phyloP scores from a whole-genome alignment of 768 basidiomycete genomes.

The Podaxis mareebaensis region DNA sequence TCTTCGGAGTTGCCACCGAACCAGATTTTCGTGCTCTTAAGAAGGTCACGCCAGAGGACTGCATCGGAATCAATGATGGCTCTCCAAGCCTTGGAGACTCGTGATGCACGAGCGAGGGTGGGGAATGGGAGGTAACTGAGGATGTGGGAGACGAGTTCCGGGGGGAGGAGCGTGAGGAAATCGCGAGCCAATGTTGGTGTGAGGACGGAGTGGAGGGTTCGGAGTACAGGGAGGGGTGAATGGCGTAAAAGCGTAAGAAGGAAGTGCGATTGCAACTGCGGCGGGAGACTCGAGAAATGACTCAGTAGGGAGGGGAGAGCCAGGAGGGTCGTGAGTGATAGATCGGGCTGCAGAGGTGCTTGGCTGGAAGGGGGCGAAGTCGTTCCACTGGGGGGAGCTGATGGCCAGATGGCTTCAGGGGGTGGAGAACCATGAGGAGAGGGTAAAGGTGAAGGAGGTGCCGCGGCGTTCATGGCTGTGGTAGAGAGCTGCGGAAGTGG shows the following conservation, averaged over 20 bases:
- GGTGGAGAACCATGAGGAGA: slow-evolving; percentile 85
- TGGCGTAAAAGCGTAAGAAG: slow-evolving; percentile 91
- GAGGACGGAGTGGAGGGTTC: slow-evolving; percentile 85
- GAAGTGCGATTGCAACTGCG: slow-evolving; percentile 88
- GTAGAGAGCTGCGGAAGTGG: slow-evolving; percentile 62
- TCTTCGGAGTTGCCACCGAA: slow-evolving; percentile 85
- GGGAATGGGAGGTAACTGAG: slow-evolving; percentile 82
- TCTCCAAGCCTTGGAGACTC: slow-evolving; percentile 91
- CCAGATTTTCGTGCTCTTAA: slow-evolving; percentile 86
- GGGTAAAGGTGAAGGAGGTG: slow-evolving; percentile 81
- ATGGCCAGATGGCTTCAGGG: slow-evolving; percentile 76
- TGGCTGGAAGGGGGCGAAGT: slow-evolving; percentile 64
- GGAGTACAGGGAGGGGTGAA: slow-evolving; percentile 87
- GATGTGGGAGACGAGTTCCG: slow-evolving; percentile 88
- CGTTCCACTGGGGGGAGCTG: slow-evolving; percentile 76
- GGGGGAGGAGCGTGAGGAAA: slow-evolving; percentile 88
- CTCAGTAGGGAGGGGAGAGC: slow-evolving; percentile 81
- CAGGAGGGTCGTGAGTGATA: slow-evolving; percentile 79
- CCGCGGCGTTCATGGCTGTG: slow-evolving; percentile 59
- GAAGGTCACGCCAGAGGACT: slow-evolving; percentile 84
- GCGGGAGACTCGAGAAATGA: slow-evolving; percentile 80
- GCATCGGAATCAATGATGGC: slow-evolving; percentile 89
- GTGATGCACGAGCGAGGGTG: slow-evolving; percentile 81
- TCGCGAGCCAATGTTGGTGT: slow-evolving; percentile 91
- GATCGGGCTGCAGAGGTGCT: slow-evolving; percentile 78